Conservation (phyloP, 2,329 filamentous ascomycete species). For the Paramyrothecium roridum region DNA sequence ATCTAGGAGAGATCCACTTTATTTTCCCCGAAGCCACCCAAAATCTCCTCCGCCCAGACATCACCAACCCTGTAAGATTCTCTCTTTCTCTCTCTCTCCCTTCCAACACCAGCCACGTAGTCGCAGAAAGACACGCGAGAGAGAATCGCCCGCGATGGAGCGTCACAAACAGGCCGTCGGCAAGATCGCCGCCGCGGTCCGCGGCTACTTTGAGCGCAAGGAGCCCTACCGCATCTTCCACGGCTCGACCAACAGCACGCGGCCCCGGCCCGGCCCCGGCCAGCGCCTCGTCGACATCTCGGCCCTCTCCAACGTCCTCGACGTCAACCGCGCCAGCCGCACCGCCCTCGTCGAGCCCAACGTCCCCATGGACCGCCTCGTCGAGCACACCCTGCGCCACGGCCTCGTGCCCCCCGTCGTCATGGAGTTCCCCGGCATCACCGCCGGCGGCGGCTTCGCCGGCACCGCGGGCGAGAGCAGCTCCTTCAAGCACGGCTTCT, state of each 20-base stretch:
- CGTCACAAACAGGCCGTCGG: slow-evolving; percentile 46
- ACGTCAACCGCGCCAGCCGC: slow-evolving; percentile 51
- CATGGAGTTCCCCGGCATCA: slow-evolving; percentile 76
- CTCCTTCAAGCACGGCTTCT: slow-evolving; percentile 69
- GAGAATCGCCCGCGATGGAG: slow-evolving; percentile 37
- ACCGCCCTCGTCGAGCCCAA: slow-evolving; percentile 72
- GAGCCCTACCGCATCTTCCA: slow-evolving; percentile 72
- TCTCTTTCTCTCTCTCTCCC: slow-evolving; percentile 4
- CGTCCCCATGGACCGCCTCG: slow-evolving; percentile 70
- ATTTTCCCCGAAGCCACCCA: not conserved
- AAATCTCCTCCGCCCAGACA: not conserved
- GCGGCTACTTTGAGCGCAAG: slow-evolving; percentile 42
- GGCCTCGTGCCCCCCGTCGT: slow-evolving; percentile 68
- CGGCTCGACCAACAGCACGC: slow-evolving; percentile 74
- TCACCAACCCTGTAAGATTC: slow-evolving; percentile 18
- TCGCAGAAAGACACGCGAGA: slow-evolving; percentile 3
- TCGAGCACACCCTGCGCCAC: slow-evolving; percentile 61
- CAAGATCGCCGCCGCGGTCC: slow-evolving; percentile 44
- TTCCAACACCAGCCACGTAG: not conserved
- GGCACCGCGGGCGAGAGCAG: slow-evolving; percentile 70
- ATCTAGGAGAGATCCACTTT: not conserved
- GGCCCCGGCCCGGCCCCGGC: slow-evolving; percentile 34
- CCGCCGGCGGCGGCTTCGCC: slow-evolving; percentile 67
- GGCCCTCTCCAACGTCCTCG: slow-evolving; percentile 59
- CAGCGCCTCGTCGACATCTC: slow-evolving; percentile 59